Conservation (phyloP, 495 filamentous ascomycete species). For the Lindgomyces ingoldianus region DNA sequence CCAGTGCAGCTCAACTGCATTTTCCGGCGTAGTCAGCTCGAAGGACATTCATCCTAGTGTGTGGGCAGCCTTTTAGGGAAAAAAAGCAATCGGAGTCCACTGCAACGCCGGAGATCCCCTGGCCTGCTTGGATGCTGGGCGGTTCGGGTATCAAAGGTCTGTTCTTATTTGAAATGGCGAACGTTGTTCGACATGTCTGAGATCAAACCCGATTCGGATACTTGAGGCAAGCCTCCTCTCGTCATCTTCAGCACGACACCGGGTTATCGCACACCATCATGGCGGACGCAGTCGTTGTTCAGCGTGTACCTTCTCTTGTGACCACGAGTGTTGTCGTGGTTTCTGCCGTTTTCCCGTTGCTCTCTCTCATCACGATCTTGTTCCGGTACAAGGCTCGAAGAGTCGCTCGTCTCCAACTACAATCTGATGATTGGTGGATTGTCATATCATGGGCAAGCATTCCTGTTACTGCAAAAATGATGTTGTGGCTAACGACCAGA, state of each 20-base stretch:
- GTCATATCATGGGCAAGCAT: conserved; percentile 2
- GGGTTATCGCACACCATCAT: neutral
- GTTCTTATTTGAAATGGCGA: neutral
- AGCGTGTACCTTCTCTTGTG: neutral
- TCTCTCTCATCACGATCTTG: neutral
- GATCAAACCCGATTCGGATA: neutral
- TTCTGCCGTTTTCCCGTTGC: neutral
- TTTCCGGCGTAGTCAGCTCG: neutral
- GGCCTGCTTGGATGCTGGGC: neutral
- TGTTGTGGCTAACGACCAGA: neutral
- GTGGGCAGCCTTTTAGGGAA: neutral
- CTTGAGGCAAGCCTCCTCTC: neutral
- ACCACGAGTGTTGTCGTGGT: neutral
- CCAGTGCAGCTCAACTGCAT: neutral
- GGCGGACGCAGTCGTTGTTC: neutral
- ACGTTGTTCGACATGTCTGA: neutral
- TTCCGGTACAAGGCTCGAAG: neutral
- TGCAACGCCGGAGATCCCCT: neutral
- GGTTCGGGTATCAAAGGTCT: neutral
- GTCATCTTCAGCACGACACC: neutral
- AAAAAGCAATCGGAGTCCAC: neutral
- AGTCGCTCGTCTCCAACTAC: neutral
- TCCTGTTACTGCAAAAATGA: neutral
- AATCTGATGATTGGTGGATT: conserved; percentile 9
- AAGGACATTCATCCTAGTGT: neutral